These are phyloP conservation scores for Flaveria floridana DNA, from an alignment of 140 eudicot species.

Conservation along the genomic window DNA sequence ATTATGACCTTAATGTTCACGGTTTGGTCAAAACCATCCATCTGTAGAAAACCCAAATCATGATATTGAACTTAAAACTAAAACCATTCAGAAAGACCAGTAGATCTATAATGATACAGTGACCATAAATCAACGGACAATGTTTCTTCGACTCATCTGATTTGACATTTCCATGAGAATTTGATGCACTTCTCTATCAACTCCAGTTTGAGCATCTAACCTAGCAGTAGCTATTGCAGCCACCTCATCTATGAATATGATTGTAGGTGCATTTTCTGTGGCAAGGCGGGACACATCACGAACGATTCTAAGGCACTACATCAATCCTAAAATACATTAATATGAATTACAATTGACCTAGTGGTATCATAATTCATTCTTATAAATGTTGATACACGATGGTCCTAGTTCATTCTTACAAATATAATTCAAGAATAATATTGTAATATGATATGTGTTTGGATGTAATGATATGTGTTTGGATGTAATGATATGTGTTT, in stretches of 20 bases:
- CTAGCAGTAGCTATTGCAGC: constrained; percentile 98
- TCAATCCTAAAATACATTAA: too few relatives aligned
- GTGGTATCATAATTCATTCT: too few relatives aligned
- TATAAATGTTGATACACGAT: too few relatives aligned
- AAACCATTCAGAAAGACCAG: neutral
- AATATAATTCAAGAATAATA: too few relatives aligned
- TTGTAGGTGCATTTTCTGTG: too few relatives aligned
- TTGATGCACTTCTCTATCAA: constrained; percentile 91
- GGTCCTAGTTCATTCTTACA: too few relatives aligned
- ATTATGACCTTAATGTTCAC: constrained; percentile 88
- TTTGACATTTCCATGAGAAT: constrained; percentile 92
- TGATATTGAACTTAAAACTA: neutral
- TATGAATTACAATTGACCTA: too few relatives aligned
- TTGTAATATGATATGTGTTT: too few relatives aligned
- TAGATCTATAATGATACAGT: neutral
- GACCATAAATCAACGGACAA: neutral
- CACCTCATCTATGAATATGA: constrained; percentile 86
- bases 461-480: too few relatives aligned
- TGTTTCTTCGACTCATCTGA: constrained; percentile 45
- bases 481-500: too few relatives aligned
- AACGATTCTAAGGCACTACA: too few relatives aligned
- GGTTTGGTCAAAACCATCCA: constrained; percentile 95
- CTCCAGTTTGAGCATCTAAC: constrained; percentile 98
- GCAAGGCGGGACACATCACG: too few relatives aligned
- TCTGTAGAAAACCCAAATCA: constrained; percentile 41